phyloP scores from a whole-genome alignment of 2,329 filamentous ascomycete genomes.

The Colletotrichum coccodes region DNA sequence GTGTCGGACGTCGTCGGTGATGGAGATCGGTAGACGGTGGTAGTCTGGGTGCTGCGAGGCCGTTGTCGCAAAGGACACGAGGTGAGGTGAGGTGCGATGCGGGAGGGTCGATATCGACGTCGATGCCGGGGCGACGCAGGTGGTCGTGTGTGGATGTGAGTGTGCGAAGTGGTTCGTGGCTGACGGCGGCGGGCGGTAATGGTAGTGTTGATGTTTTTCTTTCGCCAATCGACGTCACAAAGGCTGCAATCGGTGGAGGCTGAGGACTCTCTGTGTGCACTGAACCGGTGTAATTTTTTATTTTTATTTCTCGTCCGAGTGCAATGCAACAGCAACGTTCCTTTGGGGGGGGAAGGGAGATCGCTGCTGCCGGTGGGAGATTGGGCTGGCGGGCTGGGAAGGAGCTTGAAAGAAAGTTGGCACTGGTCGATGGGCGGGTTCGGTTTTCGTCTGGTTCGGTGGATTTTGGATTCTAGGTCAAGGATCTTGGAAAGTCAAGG shows the following conservation, averaged over 20 bases:
- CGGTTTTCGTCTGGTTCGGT: constrained; percentile 12
- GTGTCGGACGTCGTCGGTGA: constrained; percentile 16
- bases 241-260: constrained; percentile 3
- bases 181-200: neutral
- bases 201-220: neutral
- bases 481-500: neutral
- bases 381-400: constrained; percentile 1
- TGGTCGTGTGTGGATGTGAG: neutral
- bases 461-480: neutral
- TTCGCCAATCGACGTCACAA: constrained; percentile 31
- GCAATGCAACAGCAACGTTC: neutral
- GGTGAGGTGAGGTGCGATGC: neutral
- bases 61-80: neutral
- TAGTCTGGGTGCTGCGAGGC: constrained; percentile 2
- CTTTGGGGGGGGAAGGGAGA: neutral
- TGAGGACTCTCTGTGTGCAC: constrained; percentile 14
- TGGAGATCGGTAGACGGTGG: neutral
- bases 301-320: neutral
- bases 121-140: neutral
- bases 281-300: neutral
- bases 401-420: constrained; percentile 30
- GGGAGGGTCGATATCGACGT: neutral
- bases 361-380: neutral
- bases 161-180: neutral
- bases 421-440: constrained; percentile 23